These are phyloP conservation scores for Nakazawaea ishiwadae DNA, from an alignment of 805 yeast genomes.

Conservation along the genomic window DNA sequence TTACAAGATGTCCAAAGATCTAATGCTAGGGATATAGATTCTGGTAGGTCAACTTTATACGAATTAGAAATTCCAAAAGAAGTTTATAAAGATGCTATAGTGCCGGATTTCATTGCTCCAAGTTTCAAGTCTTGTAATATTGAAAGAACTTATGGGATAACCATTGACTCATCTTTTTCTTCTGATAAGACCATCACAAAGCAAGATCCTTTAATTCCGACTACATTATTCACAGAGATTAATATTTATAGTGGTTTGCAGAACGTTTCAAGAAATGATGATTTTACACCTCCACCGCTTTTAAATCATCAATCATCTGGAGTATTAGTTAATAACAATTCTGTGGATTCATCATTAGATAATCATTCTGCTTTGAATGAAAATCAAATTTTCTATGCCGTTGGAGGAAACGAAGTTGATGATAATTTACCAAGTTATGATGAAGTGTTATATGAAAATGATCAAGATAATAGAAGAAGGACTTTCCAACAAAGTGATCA, in stretches of 20 bases:
- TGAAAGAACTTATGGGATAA: conserved; percentile 36
- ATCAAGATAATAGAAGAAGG: conserved; percentile 14
- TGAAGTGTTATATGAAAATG: conserved; percentile 15
- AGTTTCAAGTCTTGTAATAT: conserved; percentile 55
- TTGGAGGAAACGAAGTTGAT: conserved; percentile 1
- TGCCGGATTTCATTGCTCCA: conserved; percentile 49
- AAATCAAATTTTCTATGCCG: not conserved
- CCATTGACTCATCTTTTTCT: conserved; percentile 27
- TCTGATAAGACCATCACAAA: conserved; percentile 11
- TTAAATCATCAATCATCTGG: conserved; percentile 6
- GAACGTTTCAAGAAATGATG: not conserved
- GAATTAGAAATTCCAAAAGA: conserved; percentile 42
- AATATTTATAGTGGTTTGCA: conserved; percentile 21
- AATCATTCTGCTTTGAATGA: not conserved
- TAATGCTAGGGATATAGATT: conserved; percentile 14
- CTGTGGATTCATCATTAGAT: not conserved
- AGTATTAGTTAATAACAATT: not conserved
- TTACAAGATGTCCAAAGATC: conserved; percentile 29
- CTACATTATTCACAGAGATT: conserved; percentile 16
- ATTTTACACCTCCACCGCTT: not conserved
- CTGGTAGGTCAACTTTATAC: conserved; percentile 19
- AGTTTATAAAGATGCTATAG: conserved; percentile 32
- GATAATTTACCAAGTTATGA: conserved; percentile 15
- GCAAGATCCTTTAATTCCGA: conserved; percentile 10
- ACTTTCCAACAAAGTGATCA: conserved; percentile 15